Conservation (phyloP, 2,329 filamentous ascomycete genomes). For the Lecanosticta acicola region DNA sequence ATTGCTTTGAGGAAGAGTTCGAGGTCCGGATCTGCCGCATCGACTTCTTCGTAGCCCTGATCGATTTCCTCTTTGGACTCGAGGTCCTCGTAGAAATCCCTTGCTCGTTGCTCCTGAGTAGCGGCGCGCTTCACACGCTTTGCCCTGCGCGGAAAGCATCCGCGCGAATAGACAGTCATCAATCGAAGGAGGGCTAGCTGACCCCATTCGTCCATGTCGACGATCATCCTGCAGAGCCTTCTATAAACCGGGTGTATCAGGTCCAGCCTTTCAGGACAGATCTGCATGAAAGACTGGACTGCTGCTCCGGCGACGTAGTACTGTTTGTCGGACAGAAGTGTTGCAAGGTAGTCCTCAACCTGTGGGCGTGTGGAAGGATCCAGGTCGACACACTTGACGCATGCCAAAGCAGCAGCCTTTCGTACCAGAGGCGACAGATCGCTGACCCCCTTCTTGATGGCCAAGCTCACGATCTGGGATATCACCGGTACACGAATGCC, state of each 20-base stretch:
- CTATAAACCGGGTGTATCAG: conserved; percentile 88
- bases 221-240: conserved; percentile 75
- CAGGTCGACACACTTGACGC: conserved; percentile 90
- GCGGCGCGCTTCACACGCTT: conserved; percentile 50
- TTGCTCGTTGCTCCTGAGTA: conserved; percentile 37
- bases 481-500: conserved; percentile 96
- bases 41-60: conserved; percentile 51
- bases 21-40: conserved; percentile 72
- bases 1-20: conserved; percentile 73
- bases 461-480: conserved; percentile 91
- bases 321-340: conserved; percentile 79
- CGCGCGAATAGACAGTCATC: conserved; percentile 77
- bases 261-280: conserved; percentile 83
- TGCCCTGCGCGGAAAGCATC: conserved; percentile 73
- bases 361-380: conserved; percentile 82
- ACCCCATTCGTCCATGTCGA: conserved; percentile 99
- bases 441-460: conserved; percentile 85
- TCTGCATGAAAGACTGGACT: conserved; percentile 78
- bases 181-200: conserved; percentile 78
- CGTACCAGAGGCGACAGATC: conserved; percentile 95
- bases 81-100: conserved; percentile 72
- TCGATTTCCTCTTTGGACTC: conserved; percentile 43
- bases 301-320: conserved; percentile 96
- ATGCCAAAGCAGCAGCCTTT: conserved; percentile 85
- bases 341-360: conserved; percentile 72